Base-by-base conservation (phyloP, 768 basidiomycete genomes). In the Tremella yokohamensis region DNA sequence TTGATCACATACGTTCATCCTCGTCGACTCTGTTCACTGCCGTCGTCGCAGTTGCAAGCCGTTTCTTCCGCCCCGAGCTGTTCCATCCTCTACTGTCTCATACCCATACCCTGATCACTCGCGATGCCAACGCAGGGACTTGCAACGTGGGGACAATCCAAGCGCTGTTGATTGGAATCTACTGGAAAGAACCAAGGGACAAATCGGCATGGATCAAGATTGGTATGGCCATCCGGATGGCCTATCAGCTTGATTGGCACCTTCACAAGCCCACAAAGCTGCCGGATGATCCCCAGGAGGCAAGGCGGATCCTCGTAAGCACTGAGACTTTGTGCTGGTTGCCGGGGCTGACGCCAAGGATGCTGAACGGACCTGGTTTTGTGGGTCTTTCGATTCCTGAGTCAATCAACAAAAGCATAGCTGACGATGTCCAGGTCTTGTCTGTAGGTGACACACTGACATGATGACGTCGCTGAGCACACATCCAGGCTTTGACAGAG, bases 291-390 rank as follows among this genome's bases (percentile, higher is more conserved):
- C 63, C 65, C 24, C 26, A 49, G 44, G 38, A 40, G 3, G 66
- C 66, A 40, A 57, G 66, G 48, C 34, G 58, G 54, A 54, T 65
- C 7, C 42, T 68, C 49, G 66, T 65, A 54, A 62, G 66, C 62
- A 8, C 29, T 34, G 6, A 11, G 6, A 34, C 11, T 4, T 24
- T n/a, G 15, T n/a, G 11, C 39, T 50, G 24, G 25, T 29, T n/a
- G 20, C 15, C 25, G n/a, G 20, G 22, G 18, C 19, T 49, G 29
- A 18, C n/a, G 15, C 13, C 2, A 19, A 68, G 66, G 60, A 68
- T 50, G 52, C 52, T 2, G 66, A 68, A 47, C 51, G 66, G 18
- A 64, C 66, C n/a, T 68, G 66, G 66, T 56, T 51, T 51, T 68
- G 66, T 63, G 40, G 60, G 66, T 6, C 29, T 34, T 34, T 11